These are phyloP conservation scores for Rubus idaeus DNA, from an alignment of 306 rosid genomes.

Conservation along the genomic window DNA sequence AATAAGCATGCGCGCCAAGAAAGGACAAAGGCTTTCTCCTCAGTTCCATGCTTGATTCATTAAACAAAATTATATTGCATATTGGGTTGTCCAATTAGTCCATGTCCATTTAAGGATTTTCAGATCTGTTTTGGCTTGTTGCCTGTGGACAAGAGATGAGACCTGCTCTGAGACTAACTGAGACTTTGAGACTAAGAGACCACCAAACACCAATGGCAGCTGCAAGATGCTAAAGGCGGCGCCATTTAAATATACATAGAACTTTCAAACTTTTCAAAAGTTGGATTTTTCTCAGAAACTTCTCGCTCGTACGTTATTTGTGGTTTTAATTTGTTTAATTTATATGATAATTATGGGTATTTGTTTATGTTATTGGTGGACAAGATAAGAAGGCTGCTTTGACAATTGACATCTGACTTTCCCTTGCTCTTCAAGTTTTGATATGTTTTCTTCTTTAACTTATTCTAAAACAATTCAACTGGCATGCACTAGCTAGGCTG, in stretches of 20 bases:
- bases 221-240: neutral
- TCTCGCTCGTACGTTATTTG: neutral
- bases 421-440: neutral
- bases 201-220: conserved; percentile 7
- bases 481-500: neutral
- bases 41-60: neutral
- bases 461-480: neutral
- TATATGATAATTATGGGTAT: neutral
- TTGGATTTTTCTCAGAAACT: neutral
- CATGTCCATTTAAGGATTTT: neutral
- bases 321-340: neutral
- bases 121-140: neutral
- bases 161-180: neutral
- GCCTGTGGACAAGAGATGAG: neutral
- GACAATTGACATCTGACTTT: conserved; percentile 3
- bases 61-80: neutral
- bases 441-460: neutral
- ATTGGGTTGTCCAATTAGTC: neutral
- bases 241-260: neutral
- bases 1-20: neutral
- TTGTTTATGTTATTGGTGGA: neutral
- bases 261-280: neutral
- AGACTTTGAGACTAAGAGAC: conserved; percentile 1
- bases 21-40: neutral
- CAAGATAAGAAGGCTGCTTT: conserved; percentile 14